phyloP scores from a whole-genome alignment of 129 eudicot genomes.

The Flaveria bidentis region DNA sequence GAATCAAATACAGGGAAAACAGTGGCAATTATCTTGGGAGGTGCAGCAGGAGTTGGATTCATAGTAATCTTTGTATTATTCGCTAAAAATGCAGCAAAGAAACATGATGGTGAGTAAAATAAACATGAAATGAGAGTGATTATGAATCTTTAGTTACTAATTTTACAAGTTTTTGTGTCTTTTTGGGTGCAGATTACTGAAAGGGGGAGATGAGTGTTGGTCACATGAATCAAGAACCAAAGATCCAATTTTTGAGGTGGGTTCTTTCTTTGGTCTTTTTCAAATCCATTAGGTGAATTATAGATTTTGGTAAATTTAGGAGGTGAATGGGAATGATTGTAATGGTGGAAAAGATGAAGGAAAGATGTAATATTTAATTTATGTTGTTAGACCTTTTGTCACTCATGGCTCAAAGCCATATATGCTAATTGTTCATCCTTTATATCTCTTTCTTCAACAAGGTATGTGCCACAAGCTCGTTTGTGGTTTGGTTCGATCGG shows the following conservation, averaged over 20 bases:
- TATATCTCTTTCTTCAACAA: conserved; percentile 3
- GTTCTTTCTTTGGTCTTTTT: conserved; percentile 46
- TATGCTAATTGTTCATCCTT: conserved; percentile 29
- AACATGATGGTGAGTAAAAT: conserved; percentile 71
- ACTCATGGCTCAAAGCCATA: conserved; percentile 34
- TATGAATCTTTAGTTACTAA: not conserved
- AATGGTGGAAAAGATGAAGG: conserved; percentile 43
- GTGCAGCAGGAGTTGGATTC: conserved; percentile 97
- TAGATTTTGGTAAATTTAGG: conserved; percentile 26
- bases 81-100: conserved; percentile 69
- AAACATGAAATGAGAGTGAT: conserved; percentile 3
- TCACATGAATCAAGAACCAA: conserved; percentile 23
- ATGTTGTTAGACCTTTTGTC: conserved; percentile 17
- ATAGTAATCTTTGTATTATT: conserved; percentile 70
- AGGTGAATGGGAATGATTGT: conserved; percentile 28
- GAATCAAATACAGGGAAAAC: conserved; percentile 79
- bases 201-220: conserved; percentile 28
- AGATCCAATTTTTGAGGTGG: conserved; percentile 52
- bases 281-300: conserved; percentile 35
- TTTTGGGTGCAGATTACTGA: conserved; percentile 59
- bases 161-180: not conserved
- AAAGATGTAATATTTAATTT: conserved; percentile 34
- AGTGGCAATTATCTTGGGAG: conserved; percentile 95
- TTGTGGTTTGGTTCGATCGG: not conserved
- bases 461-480: not conserved